Evolutionary conservation across 2,329 filamentous ascomycete species (phyloP), one percentile per base, ranked within the genome.

Genomic region (Eutypa lata): DNA sequence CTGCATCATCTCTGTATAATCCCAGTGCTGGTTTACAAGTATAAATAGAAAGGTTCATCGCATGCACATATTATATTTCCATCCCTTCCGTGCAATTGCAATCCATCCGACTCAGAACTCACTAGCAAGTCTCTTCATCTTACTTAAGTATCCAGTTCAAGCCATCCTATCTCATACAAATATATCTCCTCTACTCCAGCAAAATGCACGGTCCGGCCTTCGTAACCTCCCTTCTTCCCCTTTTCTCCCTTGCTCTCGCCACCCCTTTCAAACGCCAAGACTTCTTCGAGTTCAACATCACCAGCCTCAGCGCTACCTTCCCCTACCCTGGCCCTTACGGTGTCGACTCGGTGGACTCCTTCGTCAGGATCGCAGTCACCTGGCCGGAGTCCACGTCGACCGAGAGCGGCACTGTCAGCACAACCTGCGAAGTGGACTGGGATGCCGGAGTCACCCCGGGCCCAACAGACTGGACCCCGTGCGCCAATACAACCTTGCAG

Each of bases 401-500:
- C n/a, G 51, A 14, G 47, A 50, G 49, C 18, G 40, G 50, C 19
- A 57, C 49, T n/a, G 51, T 60, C 37, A 57, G 11, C 55, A 65
- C 62, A 18, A 61, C 58, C 10, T 65, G 62, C 54, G 53, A 54
- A 10, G 44, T 55, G 21, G 35, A 35, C 21, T 65, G 62, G 62
- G 53, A 61, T 3, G 33, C 33, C 2, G 57, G 59, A 5, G 61
- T 51, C 10, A 46, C 33, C 38, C 62, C 62, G 3, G 60, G 50
- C 6, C 58, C 62, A 1, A 61, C 57, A 13, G 51, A 38, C 13
- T 65, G 62, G 62, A 59, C 60, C 16, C 6, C 52, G 6, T 65
- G 62, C 50, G 52, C 49, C 33, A 44, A 61, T 33, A 2, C 52
- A 11, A 24, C 53, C 13, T 16, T 64, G 42, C 54, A 59, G 33